A percentile compares a stretch with the other conserved stretches of the same genome.
phyloP scores from a whole-genome alignment of 108 stramenopile genomes.

The Fragilaria radians region DNA sequence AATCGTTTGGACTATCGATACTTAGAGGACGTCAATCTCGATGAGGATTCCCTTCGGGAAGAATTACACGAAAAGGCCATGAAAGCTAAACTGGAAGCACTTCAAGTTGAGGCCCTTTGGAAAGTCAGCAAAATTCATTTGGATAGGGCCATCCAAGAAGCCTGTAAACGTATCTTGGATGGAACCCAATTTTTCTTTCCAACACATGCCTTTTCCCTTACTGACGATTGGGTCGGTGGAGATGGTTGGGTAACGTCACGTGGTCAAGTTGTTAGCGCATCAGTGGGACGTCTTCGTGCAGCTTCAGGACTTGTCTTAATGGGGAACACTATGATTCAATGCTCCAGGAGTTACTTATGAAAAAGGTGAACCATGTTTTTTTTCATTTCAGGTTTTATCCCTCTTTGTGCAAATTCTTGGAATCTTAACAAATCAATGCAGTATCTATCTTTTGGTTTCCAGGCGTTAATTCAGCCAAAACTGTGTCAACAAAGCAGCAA shows the following conservation, averaged over 20 bases:
- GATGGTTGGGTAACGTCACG: conserved; percentile 40
- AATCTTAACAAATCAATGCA: too few species aligned
- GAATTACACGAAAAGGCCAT: conserved; percentile 37
- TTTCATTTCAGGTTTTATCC: too few species aligned
- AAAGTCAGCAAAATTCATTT: conserved; percentile 76
- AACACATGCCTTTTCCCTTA: conserved; percentile 28
- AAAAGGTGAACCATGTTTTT: too few species aligned
- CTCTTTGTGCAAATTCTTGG: too few species aligned
- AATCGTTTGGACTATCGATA: background rate
- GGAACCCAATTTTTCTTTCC: conserved; percentile 58
- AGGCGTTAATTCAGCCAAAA: too few species aligned
- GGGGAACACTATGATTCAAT: conserved; percentile 69
- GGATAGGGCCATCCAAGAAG: conserved; percentile 52
- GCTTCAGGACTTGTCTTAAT: conserved; percentile 61
- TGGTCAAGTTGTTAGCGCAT: conserved; percentile 39
- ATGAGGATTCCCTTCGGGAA: conserved; percentile 36
- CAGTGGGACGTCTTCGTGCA: conserved; percentile 48
- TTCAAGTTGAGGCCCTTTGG: conserved; percentile 79
- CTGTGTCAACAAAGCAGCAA: too few species aligned
- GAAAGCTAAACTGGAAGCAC: conserved; percentile 43
- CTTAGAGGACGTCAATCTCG: conserved; percentile 6
- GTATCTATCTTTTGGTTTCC: too few species aligned
- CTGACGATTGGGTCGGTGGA: conserved; percentile 5
- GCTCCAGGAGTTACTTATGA: too few species aligned
- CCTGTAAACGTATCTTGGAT: conserved; percentile 52